Conservation (phyloP, 768 basidiomycete genomes). For the Hemileccinum rubropunctum region DNA sequence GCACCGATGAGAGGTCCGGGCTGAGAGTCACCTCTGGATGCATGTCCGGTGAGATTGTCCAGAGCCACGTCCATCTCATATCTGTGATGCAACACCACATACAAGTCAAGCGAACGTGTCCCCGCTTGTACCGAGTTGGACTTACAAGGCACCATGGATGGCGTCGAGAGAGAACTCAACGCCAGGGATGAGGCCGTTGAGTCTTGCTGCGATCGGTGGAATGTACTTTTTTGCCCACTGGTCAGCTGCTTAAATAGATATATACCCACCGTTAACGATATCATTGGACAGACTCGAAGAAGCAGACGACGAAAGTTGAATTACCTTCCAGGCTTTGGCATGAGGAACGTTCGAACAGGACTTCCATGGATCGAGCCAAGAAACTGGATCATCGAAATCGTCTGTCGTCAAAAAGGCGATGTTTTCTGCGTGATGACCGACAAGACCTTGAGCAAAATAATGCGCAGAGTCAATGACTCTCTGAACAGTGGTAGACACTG, state of each 20-base stretch:
- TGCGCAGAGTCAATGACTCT: slow-evolving; percentile 39
- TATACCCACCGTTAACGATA: too few species aligned
- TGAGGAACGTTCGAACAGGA: slow-evolving; percentile 27
- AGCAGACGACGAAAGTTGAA: not conserved
- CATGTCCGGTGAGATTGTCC: slow-evolving; percentile 34
- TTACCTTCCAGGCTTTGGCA: slow-evolving; percentile 4
- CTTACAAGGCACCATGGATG: slow-evolving; percentile 38
- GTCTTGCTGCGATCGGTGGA: slow-evolving; percentile 34
- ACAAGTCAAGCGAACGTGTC: too few species aligned
- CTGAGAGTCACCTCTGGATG: slow-evolving; percentile 24
- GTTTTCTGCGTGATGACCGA: slow-evolving; percentile 29
- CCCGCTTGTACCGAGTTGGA: not conserved
- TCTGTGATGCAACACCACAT: slow-evolving; percentile 13
- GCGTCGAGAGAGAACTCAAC: slow-evolving; percentile 31
- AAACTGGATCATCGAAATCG: slow-evolving; percentile 33
- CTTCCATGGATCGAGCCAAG: slow-evolving; percentile 40
- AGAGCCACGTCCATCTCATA: slow-evolving; percentile 39
- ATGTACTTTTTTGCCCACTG: slow-evolving; percentile 36
- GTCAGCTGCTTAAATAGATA: slow-evolving; percentile 8
- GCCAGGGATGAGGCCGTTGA: slow-evolving; percentile 34
- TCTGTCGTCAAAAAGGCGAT: slow-evolving; percentile 28
- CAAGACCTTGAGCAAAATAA: slow-evolving; percentile 40
- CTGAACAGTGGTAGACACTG: slow-evolving; percentile 10
- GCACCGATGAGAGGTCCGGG: slow-evolving; percentile 37
- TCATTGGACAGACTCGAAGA: too few species aligned